Evolutionary conservation across 2,329 filamentous ascomycete species (phyloP).

Genomic region (Chrysosphaeria jannelii): DNA sequence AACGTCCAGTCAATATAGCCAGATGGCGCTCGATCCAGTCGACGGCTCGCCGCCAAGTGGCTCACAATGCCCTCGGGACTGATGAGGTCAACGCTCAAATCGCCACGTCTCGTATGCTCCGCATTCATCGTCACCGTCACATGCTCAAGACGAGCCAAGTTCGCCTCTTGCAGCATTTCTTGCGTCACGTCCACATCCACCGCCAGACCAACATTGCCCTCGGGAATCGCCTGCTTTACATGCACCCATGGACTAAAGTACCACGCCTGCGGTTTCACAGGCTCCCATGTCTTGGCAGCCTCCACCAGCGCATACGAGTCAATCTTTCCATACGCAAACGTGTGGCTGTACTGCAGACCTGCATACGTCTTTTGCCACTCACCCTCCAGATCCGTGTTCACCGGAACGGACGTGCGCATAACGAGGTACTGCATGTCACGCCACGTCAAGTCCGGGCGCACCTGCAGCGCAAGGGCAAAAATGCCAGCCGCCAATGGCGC

Average conservation of each 20-base stretch:
- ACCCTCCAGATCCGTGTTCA: constrained; percentile 39
- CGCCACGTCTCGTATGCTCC: constrained; percentile 59
- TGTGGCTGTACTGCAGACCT: constrained; percentile 74
- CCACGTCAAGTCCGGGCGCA: constrained; percentile 71
- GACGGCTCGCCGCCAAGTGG: constrained; percentile 50
- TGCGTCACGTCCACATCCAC: constrained; percentile 58
- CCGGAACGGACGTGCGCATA: constrained; percentile 52
- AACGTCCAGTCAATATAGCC: constrained; percentile 96
- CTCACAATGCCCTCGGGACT: constrained; percentile 60
- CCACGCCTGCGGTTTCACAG: constrained; percentile 90
- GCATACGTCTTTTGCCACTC: constrained; percentile 50
- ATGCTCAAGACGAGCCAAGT: constrained; percentile 69
- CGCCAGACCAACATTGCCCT: constrained; percentile 52
- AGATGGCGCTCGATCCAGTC: constrained; percentile 27
- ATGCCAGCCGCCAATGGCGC: constrained; percentile 80
- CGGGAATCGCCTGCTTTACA: constrained; percentile 58
- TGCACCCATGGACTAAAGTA: constrained; percentile 81
- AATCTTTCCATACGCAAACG: constrained; percentile 85
- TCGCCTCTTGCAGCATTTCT: constrained; percentile 53
- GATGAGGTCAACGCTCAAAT: constrained; percentile 71
- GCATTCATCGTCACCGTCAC: constrained; percentile 96
- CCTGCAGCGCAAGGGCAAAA: constrained; percentile 61
- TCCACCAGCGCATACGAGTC: constrained; percentile 70
- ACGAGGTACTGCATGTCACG: constrained; percentile 82
- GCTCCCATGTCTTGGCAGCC: constrained; percentile 54